phyloP scores from a whole-genome alignment of 2,329 filamentous ascomycete species.

The Thelonectria blattea region DNA sequence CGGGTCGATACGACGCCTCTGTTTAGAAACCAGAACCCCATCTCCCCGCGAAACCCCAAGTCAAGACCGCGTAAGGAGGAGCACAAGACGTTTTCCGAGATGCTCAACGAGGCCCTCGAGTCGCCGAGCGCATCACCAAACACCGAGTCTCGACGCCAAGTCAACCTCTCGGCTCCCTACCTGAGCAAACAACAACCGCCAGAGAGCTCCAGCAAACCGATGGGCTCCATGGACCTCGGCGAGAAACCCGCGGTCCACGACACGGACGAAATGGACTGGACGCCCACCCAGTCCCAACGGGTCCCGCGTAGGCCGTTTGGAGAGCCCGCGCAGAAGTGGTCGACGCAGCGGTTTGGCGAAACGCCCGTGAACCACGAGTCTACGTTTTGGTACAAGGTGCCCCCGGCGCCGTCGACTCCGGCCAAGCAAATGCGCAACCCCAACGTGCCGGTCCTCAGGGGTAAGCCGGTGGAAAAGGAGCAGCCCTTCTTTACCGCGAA shows the following conservation, averaged over 20 bases:
- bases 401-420: slow-evolving; percentile 70
- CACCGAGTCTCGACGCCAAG: slow-evolving; percentile 8
- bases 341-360: slow-evolving; percentile 53
- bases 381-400: slow-evolving; percentile 74
- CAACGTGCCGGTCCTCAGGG: slow-evolving; percentile 58
- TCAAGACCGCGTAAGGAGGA: slow-evolving; percentile 37
- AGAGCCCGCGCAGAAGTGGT: slow-evolving; percentile 47
- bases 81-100: slow-evolving; percentile 52
- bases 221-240: slow-evolving; percentile 26
- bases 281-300: slow-evolving; percentile 57
- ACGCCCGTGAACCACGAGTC: slow-evolving; percentile 52
- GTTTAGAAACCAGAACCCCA: slow-evolving; percentile 45
- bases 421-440: slow-evolving; percentile 68
- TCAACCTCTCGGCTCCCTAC: slow-evolving; percentile 26
- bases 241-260: slow-evolving; percentile 40
- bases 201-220: slow-evolving; percentile 15
- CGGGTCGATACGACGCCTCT: slow-evolving; percentile 64
- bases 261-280: slow-evolving; percentile 76
- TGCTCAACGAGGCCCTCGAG: slow-evolving; percentile 43
- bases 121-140: slow-evolving; percentile 26
- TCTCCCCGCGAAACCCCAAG: slow-evolving; percentile 34
- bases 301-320: slow-evolving; percentile 59
- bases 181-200: slow-evolving; percentile 25
- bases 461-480: slow-evolving; percentile 51
- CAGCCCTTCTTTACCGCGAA: slow-evolving; percentile 57